These are phyloP conservation scores for Crotalaria pallida DNA, from an alignment of 306 rosid species.

Conservation along the genomic window DNA sequence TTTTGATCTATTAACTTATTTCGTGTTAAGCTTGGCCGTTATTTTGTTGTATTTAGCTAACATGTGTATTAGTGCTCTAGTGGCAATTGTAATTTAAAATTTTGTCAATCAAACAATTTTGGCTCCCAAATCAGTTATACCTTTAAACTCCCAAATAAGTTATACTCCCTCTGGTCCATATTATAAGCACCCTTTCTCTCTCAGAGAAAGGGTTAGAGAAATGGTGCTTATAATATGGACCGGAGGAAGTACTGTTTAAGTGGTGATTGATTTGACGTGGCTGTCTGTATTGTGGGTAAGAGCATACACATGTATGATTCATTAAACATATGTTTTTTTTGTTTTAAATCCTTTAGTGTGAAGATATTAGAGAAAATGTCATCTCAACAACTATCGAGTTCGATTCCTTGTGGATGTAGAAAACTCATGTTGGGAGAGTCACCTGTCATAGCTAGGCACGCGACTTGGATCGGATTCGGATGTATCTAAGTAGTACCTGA, in stretches of 20 bases:
- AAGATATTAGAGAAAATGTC: not conserved
- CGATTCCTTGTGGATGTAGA: too few relatives aligned
- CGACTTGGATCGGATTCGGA: too few relatives aligned
- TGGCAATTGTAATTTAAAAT: conserved; percentile 3
- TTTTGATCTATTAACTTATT: not conserved
- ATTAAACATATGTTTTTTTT: not conserved
- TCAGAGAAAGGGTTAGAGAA: too few relatives aligned
- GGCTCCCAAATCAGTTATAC: conserved; percentile 6
- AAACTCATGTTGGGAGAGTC: too few relatives aligned
- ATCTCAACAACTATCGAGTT: not conserved
- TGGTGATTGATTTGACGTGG: not conserved
- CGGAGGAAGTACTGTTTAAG: too few relatives aligned
- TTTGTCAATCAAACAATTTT: not conserved
- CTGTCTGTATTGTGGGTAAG: not conserved
- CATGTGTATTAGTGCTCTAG: not conserved
- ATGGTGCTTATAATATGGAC: too few relatives aligned
- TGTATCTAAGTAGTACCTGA: too few relatives aligned
- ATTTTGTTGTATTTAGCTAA: conserved; percentile 16
- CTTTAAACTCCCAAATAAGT: not conserved
- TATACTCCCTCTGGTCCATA: not conserved
- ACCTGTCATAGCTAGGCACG: too few relatives aligned
- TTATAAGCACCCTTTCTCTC: not conserved
- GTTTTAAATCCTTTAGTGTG: not conserved
- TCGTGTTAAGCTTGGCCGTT: not conserved
- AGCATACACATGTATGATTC: not conserved